These are phyloP conservation scores for Dothidotthia symphoricarpi DNA, from an alignment of 2,329 filamentous ascomycete genomes.

Conservation along the genomic window DNA sequence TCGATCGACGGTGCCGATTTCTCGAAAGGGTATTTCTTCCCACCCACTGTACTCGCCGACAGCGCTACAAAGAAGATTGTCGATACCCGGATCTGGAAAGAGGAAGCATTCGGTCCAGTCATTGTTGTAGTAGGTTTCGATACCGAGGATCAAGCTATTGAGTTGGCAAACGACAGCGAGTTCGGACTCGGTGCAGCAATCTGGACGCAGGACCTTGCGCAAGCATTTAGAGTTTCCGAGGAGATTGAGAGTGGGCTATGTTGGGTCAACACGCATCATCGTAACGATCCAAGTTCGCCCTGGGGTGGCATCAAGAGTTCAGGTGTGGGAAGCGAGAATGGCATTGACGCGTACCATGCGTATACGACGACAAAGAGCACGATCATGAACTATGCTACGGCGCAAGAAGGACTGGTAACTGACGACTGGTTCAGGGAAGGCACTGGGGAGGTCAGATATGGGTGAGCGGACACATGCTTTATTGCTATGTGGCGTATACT, in stretches of 20 bases:
- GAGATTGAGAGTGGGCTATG: constrained; percentile 52
- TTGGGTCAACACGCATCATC: constrained; percentile 59
- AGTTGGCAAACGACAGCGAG: constrained; percentile 51
- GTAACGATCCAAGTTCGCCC: constrained; percentile 69
- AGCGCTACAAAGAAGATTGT: constrained; percentile 31
- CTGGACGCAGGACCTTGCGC: constrained; percentile 52
- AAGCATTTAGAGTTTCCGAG: constrained; percentile 49
- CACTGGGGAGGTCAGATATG: constrained; percentile 59
- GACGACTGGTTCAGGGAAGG: constrained; percentile 70
- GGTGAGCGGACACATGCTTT: constrained; percentile 22
- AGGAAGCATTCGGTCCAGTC: constrained; percentile 55
- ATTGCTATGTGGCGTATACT: background rate
- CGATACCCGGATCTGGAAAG: constrained; percentile 42
- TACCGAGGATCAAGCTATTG: constrained; percentile 49
- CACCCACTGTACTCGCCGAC: constrained; percentile 46
- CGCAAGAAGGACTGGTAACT: constrained; percentile 50
- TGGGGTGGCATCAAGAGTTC: constrained; percentile 65
- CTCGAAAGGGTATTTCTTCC: constrained; percentile 52
- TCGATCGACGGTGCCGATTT: constrained; percentile 54
- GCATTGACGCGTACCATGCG: constrained; percentile 52
- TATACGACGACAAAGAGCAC: constrained; percentile 61
- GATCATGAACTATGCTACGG: constrained; percentile 65
- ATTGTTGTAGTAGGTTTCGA: constrained; percentile 51
- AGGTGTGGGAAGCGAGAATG: constrained; percentile 72
- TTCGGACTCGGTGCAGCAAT: constrained; percentile 53